Evolutionary conservation across 2,329 filamentous ascomycete genomes (phyloP).

Genomic region (Pseudocercospora crystallina): DNA sequence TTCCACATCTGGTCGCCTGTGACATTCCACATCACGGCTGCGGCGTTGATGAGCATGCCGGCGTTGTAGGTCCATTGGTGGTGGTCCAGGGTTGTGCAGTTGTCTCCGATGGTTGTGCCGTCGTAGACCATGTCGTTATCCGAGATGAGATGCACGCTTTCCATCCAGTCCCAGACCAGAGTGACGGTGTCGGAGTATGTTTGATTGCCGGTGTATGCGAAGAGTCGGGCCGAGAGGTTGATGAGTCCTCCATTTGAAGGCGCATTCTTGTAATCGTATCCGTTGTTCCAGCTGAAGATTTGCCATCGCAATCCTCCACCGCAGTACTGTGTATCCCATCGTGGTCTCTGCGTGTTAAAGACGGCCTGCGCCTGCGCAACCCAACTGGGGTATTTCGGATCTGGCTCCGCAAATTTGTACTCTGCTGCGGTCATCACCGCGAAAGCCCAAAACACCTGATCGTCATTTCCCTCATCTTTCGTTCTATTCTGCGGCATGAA

Average conservation of each 20-base stretch:
- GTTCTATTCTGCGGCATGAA: slow-evolving; percentile 55
- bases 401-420: slow-evolving; percentile 45
- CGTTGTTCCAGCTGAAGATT: slow-evolving; percentile 41
- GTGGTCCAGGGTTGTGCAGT: slow-evolving; percentile 43
- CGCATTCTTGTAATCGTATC: slow-evolving; percentile 49
- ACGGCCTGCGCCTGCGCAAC: slow-evolving; percentile 43
- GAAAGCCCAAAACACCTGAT: slow-evolving; percentile 59
- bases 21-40: slow-evolving; percentile 44
- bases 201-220: slow-evolving; percentile 34
- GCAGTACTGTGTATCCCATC: slow-evolving; percentile 36
- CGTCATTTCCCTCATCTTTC: slow-evolving; percentile 51
- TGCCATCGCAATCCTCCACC: slow-evolving; percentile 38
- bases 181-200: slow-evolving; percentile 65
- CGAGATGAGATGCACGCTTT: slow-evolving; percentile 54
- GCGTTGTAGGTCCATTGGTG: slow-evolving; percentile 50
- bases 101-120: slow-evolving; percentile 42
- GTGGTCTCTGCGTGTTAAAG: slow-evolving; percentile 36
- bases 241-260: slow-evolving; percentile 51
- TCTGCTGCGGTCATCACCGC: slow-evolving; percentile 57
- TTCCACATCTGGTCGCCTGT: slow-evolving; percentile 38
- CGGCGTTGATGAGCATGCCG: slow-evolving; percentile 45
- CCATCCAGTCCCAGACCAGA: slow-evolving; percentile 36
- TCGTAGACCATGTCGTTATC: slow-evolving; percentile 43
- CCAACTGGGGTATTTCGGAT: slow-evolving; percentile 41
- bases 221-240: slow-evolving; percentile 42